Evolutionary conservation across 768 basidiomycete species (phyloP).

Genomic region (Mycena amicta): DNA sequence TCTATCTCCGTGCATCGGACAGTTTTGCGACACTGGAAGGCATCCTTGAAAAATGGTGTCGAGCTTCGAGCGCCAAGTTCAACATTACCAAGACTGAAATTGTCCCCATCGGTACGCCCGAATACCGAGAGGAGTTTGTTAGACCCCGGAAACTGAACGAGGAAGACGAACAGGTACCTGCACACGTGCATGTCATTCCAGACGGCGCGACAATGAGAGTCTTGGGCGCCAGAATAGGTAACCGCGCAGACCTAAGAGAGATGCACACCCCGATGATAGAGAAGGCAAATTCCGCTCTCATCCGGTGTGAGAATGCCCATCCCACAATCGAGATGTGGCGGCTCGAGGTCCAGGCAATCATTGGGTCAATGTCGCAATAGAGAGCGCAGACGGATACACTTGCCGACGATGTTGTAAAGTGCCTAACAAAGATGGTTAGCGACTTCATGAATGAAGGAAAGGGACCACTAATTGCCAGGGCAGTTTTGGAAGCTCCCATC

Average conservation of each 20-base stretch:
- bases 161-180: conserved; percentile 15
- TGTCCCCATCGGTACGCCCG: conserved; percentile 33
- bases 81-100: conserved; percentile 44
- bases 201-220: conserved; percentile 32
- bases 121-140: conserved; percentile 17
- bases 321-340: conserved; percentile 32
- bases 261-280: conserved; percentile 31
- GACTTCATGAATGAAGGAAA: background rate
- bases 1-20: conserved; percentile 35
- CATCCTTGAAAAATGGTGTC: conserved; percentile 42
- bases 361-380: conserved; percentile 39
- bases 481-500: background rate
- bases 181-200: conserved; percentile 25
- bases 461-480: background rate
- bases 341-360: conserved; percentile 27
- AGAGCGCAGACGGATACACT: conserved; percentile 36
- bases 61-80: conserved; percentile 42
- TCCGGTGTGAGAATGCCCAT: conserved; percentile 27
- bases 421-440: background rate
- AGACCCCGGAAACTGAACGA: conserved; percentile 2
- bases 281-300: conserved; percentile 25
- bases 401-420: conserved; percentile 24
- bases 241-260: conserved; percentile 21
- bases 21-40: conserved; percentile 23
- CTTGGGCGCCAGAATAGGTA: conserved; percentile 36